A percentile compares a stretch with the other conserved stretches of the same genome.
These are phyloP conservation scores for Sutorius eximius DNA, from an alignment of 1,284 basidiomycete species.

Conservation along the genomic window DNA sequence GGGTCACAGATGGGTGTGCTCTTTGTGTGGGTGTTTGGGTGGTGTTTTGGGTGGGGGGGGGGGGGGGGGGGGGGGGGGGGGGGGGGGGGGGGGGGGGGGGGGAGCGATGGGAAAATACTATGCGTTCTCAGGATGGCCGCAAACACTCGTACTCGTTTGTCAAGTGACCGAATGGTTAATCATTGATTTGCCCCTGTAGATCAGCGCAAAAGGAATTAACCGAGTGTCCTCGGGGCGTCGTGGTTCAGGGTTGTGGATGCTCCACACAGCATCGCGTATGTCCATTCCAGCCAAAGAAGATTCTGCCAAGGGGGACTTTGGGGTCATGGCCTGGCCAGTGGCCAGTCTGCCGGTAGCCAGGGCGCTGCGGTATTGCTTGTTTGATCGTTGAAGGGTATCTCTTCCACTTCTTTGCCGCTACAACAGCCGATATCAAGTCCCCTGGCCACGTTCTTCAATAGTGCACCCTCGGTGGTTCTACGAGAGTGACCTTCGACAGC, in stretches of 20 bases:
- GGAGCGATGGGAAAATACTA: neutral
- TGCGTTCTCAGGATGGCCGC: neutral
- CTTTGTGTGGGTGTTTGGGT: no score
- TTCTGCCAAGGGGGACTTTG: neutral
- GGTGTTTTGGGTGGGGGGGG: no score
- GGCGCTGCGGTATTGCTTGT: no score
- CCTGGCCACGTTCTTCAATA: neutral
- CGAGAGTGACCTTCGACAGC: neutral
- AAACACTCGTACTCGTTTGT: neutral
- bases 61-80: no score
- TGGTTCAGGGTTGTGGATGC: neutral
- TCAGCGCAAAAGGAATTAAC: neutral
- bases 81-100: no score
- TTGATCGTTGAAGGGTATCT: neutral
- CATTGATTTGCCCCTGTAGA: slow-evolving; percentile 1
- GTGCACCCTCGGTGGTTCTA: neutral
- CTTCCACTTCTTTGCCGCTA: neutral
- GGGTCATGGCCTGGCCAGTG: neutral
- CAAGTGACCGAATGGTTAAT: neutral
- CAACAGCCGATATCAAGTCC: neutral
- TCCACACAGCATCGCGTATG: neutral
- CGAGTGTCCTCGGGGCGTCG: neutral
- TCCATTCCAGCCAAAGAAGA: neutral
- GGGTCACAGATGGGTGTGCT: no score
- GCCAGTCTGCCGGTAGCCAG: neutral